Evolutionary conservation across 371 early-diverging fungal genomes (phyloP).

Genomic region (Mortierella sp.): DNA sequence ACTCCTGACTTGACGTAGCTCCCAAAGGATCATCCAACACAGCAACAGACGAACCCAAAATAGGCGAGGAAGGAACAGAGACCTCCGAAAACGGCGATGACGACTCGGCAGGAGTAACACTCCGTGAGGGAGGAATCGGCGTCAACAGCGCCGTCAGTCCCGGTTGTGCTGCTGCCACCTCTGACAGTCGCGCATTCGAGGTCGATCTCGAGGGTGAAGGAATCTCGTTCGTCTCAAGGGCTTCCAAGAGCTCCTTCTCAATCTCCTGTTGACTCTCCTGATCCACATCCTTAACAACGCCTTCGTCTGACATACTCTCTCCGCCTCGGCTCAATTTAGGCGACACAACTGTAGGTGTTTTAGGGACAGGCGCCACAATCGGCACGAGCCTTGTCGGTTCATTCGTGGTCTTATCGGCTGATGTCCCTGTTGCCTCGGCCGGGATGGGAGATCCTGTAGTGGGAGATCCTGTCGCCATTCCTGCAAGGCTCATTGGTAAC

Average conservation of each 20-base stretch:
- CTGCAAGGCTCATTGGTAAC: neutral
- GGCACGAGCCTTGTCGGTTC: neutral
- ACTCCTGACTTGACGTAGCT: neutral
- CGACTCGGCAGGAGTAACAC: slow-evolving; percentile 39
- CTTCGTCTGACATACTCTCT: neutral
- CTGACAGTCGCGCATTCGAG: neutral
- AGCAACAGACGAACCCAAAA: neutral
- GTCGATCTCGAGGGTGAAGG: neutral
- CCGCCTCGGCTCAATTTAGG: slow-evolving; percentile 45
- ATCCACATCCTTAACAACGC: slow-evolving; percentile 13
- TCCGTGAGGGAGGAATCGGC: slow-evolving; percentile 16
- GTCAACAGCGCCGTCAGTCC: slow-evolving; percentile 3
- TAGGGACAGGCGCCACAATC: slow-evolving; percentile 34
- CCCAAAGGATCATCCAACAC: slow-evolving; percentile 14
- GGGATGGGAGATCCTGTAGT: neutral
- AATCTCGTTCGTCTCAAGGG: slow-evolving; percentile 28
- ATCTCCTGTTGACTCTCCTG: slow-evolving; percentile 35
- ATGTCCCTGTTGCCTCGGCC: neutral
- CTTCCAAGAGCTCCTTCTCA: slow-evolving; percentile 42
- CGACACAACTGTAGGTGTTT: slow-evolving; percentile 20
- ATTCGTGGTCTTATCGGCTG: neutral
- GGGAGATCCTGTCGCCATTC: neutral
- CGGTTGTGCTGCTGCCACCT: neutral
- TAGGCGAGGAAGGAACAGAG: slow-evolving; percentile 42
- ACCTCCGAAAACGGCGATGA: slow-evolving; percentile 52